phyloP scores from a whole-genome alignment of 1,139 yeast genomes.

The Debaryomyces psychrophilus region DNA sequence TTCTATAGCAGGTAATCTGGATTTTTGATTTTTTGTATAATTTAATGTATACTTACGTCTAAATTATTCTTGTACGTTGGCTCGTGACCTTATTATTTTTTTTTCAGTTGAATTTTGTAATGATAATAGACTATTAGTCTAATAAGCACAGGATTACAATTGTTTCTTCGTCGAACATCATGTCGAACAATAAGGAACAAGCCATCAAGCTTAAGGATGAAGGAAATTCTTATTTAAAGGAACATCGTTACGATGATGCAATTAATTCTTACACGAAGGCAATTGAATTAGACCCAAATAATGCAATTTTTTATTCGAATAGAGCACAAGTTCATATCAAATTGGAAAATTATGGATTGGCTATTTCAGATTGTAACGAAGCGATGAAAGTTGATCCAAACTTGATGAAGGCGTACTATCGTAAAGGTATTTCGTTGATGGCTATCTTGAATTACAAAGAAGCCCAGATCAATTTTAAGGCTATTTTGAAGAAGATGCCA shows the following conservation, averaged over 20 bases:
- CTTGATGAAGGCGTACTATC: constrained; percentile 75
- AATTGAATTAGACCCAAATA: constrained; percentile 65
- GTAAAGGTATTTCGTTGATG: constrained; percentile 82
- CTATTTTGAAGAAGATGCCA: constrained; percentile 66
- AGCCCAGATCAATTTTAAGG: constrained; percentile 71
- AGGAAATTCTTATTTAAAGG: constrained; percentile 75
- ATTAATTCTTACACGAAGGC: constrained; percentile 74
- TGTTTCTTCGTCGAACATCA: neutral
- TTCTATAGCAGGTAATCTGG: neutral
- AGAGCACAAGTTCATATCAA: constrained; percentile 90
- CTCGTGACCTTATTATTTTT: neutral
- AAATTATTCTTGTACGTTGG: neutral
- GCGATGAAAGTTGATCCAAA: constrained; percentile 70
- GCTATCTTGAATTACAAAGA: constrained; percentile 77
- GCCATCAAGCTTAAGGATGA: constrained; percentile 62
- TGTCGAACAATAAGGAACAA: constrained; percentile 25
- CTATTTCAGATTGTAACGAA: constrained; percentile 72
- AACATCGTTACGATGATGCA: constrained; percentile 67
- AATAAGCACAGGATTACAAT: neutral
- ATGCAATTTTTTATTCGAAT: constrained; percentile 79
- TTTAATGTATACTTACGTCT: neutral
- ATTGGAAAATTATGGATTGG: constrained; percentile 83
- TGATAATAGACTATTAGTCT: neutral
- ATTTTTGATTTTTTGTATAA: constrained; percentile 4
- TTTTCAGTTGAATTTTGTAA: neutral